Conservation (phyloP, 306 rosid genomes). For the Ceratonia siliqua region DNA sequence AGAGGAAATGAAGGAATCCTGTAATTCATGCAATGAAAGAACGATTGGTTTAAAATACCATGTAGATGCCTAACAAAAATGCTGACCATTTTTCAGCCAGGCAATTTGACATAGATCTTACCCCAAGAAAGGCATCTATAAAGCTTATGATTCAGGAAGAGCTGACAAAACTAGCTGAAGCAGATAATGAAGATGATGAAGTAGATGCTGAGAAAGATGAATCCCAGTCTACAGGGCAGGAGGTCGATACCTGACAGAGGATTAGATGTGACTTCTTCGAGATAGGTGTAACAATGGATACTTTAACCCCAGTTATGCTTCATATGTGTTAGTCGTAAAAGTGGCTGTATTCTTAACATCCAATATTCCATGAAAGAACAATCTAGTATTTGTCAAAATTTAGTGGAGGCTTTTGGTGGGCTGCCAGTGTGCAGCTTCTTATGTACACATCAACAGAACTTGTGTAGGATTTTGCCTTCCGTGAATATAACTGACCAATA, state of each 20-base stretch:
- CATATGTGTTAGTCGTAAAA: slow-evolving; percentile 8
- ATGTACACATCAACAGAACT: slow-evolving; percentile 38
- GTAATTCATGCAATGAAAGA: not conserved
- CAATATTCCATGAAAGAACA: slow-evolving; percentile 18
- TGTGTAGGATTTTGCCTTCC: slow-evolving; percentile 32
- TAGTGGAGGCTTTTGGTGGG: slow-evolving; percentile 30
- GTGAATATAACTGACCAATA: slow-evolving; percentile 27
- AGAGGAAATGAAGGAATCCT: not conserved
- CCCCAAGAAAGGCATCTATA: slow-evolving; percentile 59
- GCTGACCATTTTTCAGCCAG: slow-evolving; percentile 43
- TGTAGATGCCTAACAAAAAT: not conserved
- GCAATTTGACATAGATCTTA: slow-evolving; percentile 51
- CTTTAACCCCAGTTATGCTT: slow-evolving; percentile 10
- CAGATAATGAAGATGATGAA: slow-evolving; percentile 55
- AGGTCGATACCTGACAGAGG: slow-evolving; percentile 52
- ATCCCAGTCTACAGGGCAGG: slow-evolving; percentile 39
- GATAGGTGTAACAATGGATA: slow-evolving; percentile 30
- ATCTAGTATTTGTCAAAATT: slow-evolving; percentile 11
- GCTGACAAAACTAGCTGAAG: slow-evolving; percentile 71
- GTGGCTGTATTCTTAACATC: slow-evolving; percentile 33
- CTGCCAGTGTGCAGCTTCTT: slow-evolving; percentile 34
- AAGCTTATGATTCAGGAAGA: slow-evolving; percentile 70
- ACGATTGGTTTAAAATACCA: not conserved
- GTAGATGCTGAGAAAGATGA: slow-evolving; percentile 48
- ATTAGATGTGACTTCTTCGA: slow-evolving; percentile 34